Evolutionary conservation across 2,329 filamentous ascomycete species (phyloP).

Genomic region (Aphanocladium album): DNA sequence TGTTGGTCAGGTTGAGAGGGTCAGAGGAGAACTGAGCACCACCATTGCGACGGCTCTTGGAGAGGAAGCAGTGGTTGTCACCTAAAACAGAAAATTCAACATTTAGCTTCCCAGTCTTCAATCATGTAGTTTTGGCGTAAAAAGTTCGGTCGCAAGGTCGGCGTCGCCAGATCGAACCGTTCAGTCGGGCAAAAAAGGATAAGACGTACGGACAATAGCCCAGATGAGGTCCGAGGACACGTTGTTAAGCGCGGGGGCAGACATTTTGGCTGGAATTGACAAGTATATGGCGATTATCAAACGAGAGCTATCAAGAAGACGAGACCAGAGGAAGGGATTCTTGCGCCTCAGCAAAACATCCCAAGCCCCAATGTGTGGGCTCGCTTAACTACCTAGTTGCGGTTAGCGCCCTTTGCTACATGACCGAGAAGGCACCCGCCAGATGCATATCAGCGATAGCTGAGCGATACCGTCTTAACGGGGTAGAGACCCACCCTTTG

Average conservation of each 20-base stretch:
- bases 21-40: slow-evolving; percentile 90
- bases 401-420: slow-evolving; percentile 22
- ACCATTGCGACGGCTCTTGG: slow-evolving; percentile 78
- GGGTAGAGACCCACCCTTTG: neutral
- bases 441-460: slow-evolving; percentile 3
- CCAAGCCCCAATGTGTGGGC: slow-evolving; percentile 34
- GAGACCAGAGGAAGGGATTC: neutral
- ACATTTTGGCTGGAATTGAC: slow-evolving; percentile 47
- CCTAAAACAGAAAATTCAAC: slow-evolving; percentile 45
- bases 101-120: neutral
- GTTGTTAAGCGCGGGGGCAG: slow-evolving; percentile 57
- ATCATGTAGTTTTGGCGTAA: neutral
- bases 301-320: slow-evolving; percentile 4
- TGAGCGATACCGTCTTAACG: neutral
- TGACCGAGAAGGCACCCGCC: neutral
- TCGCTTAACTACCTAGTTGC: slow-evolving; percentile 29
- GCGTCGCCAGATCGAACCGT: neutral
- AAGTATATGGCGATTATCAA: slow-evolving; percentile 1
- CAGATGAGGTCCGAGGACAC: slow-evolving; percentile 89
- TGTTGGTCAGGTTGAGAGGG: slow-evolving; percentile 88
- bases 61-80: slow-evolving; percentile 82
- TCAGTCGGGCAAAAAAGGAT: neutral
- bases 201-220: slow-evolving; percentile 80
- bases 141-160: neutral
- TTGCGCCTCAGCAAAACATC: slow-evolving; percentile 6